Base-by-base conservation (phyloP, 179 eudicot genomes). In the Silene vulgaris region DNA sequence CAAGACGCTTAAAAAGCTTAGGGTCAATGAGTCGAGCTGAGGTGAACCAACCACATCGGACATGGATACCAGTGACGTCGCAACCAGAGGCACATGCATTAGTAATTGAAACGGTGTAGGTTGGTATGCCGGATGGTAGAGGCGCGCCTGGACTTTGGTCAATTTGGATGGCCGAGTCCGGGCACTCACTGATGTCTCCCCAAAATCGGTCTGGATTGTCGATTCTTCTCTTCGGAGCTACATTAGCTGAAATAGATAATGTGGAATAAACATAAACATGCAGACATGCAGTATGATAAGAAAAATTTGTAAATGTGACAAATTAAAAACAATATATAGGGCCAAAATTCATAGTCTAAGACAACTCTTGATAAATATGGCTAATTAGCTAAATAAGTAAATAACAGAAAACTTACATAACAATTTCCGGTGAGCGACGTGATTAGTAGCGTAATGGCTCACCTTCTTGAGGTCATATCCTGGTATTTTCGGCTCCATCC, bases 11-110 rank as follows among this genome's bases (percentile, higher is more conserved):
- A 81, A 90, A 88, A 71, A 87, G 9, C n/a, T 30, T 75, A 0
- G 97, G 97, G 65, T 90, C 80, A 17, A 91, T 74, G 12, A 88
- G 85, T 14, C 83, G 80, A 16, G 92, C 92, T 0, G 95, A 88
- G 82, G 89, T 88, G 85, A 91, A 91, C 95, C 91, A 87, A 19
- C 89, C 92, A 73, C 97, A 91, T 21, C 79, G 80, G 69, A 91
- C 35, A 78, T 90, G 97, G 76, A 91, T 85, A 76, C 73, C 76
- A n/a, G 81, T 80, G 80, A 91, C 85, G 82, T 73, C 78, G 56
- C 97, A 90, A 13, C 88, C 90, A 16, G 82, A 68, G 62, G 73
- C 70, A 21, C 95, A 88, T 13, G 77, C 81, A 77, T 91, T 91
- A 73, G 70, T 67, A 59, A 91, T 88, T 64, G 78, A 67, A 29